Base-by-base conservation (phyloP, 2,329 filamentous ascomycete species). In the Colletotrichum magnum region DNA sequence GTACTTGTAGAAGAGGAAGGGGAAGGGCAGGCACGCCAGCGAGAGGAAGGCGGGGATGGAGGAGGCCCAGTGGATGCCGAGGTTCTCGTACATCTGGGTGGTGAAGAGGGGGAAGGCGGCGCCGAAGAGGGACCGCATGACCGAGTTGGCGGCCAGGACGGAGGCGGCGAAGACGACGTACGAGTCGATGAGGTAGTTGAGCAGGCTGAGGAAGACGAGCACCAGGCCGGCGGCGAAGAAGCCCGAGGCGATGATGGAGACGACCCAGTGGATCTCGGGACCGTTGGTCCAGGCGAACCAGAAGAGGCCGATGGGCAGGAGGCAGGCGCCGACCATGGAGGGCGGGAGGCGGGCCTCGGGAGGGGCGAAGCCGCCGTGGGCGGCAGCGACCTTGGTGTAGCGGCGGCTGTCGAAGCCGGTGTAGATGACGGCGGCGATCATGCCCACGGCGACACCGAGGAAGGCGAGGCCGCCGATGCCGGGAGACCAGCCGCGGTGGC, bases 1-100 rank as follows among this genome's bases (percentile, higher is more conserved):
- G 77, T 93, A 94, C 73, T 87, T 90, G 82, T 93, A 93, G 79
- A 95, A 93, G 16, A 95, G 78, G 78, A 93, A 92, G 0, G 93
- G 93, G 75, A 93, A 91, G 0, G 93, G 92, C 18, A 94, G 83
- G 78, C 92, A 94, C 12, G 85, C 86, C 4, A 94, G 78, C 0
- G 92, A 88, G 4, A 95, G 83, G 81, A 95, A 95, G 0, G 90
- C 93, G 0, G 92, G 93, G 15, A 95, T 82, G 0, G 88, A 89
- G 41, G 86, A 89, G 1, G 92, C 93, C 93, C 93, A 95, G 81
- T 94, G 92, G 64, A 92, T 90, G 56, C 93, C 92, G 2, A 92
- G 83, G 64, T 84, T 81, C 3, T 82, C 43, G 75, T 88, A 89
- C 86, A 89, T 88, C 71, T 83, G 77, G 0, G 83, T 85, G 0